phyloP scores from a whole-genome alignment of 2,329 filamentous ascomycete genomes.

The Sporothrix dimorphospora region DNA sequence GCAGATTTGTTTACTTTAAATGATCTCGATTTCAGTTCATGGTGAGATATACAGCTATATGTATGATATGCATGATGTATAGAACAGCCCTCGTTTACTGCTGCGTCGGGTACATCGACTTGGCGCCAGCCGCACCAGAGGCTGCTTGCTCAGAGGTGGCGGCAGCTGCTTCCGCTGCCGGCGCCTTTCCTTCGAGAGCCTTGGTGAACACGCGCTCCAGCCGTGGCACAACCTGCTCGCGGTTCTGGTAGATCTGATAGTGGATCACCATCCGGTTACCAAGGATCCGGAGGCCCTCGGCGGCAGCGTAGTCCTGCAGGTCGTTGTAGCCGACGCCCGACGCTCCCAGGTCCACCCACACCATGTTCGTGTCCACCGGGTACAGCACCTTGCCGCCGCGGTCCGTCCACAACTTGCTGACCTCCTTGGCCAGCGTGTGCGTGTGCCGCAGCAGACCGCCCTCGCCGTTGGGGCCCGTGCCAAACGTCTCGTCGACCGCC shows the following conservation, averaged over 20 bases:
- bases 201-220: conserved; percentile 59
- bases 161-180: neutral
- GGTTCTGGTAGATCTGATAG: conserved; percentile 64
- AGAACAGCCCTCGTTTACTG: neutral
- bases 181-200: conserved; percentile 38
- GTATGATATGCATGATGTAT: neutral
- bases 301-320: conserved; percentile 47
- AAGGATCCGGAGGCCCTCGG: conserved; percentile 49
- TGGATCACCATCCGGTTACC: conserved; percentile 52
- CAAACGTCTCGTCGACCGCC: conserved; percentile 79
- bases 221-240: conserved; percentile 61
- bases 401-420: conserved; percentile 66
- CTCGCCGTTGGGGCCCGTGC: conserved; percentile 57
- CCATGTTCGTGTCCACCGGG: conserved; percentile 88
- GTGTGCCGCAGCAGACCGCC: conserved; percentile 63
- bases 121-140: neutral
- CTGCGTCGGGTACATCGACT: conserved; percentile 20
- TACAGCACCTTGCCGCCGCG: conserved; percentile 69
- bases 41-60: neutral
- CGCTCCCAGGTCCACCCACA: conserved; percentile 75
- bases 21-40: neutral
- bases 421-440: conserved; percentile 64
- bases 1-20: neutral
- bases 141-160: neutral
- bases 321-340: conserved; percentile 50